phyloP scores from a whole-genome alignment of 495 filamentous ascomycete species.

The Hamigera avellanea region DNA sequence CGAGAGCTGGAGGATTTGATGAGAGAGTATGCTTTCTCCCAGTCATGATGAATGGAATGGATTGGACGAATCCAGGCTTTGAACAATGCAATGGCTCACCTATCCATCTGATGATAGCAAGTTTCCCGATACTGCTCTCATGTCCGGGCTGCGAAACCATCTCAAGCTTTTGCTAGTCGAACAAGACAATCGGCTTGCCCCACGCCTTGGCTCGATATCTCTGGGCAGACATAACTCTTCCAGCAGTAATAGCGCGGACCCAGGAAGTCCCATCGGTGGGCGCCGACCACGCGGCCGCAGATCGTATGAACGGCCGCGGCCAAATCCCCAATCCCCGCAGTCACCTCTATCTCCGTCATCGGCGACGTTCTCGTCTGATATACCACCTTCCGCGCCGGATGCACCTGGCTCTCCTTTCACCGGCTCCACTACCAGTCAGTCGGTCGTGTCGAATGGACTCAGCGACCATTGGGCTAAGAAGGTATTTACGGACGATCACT shows the following conservation, averaged over 20 bases:
- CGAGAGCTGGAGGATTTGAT: slow-evolving; percentile 33
- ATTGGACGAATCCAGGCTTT: too few relatives aligned
- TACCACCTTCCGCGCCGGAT: slow-evolving; percentile 28
- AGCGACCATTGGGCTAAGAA: slow-evolving; percentile 41
- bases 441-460: slow-evolving; percentile 15
- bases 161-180: slow-evolving; percentile 24
- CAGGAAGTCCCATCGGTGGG: slow-evolving; percentile 18
- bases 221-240: slow-evolving; percentile 19
- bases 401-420: slow-evolving; percentile 29
- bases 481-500: slow-evolving; percentile 31
- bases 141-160: slow-evolving; percentile 20
- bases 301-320: slow-evolving; percentile 30
- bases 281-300: slow-evolving; percentile 20
- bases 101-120: slow-evolving; percentile 16
- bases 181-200: slow-evolving; percentile 26
- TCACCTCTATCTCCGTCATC: slow-evolving; percentile 21
- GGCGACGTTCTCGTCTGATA: slow-evolving; percentile 14
- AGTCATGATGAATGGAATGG: too few relatives aligned
- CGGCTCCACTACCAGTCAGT: slow-evolving; percentile 27
- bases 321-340: slow-evolving; percentile 17
- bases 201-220: slow-evolving; percentile 24
- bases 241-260: slow-evolving; percentile 18
- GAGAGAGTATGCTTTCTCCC: slow-evolving; percentile 26
- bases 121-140: slow-evolving; percentile 14
- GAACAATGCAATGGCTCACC: too few relatives aligned